Percentiles rank a stretch among this genome's conserved stretches.
phyloP scores from a whole-genome alignment of 805 yeast species.

The Metschnikowia borealis region DNA sequence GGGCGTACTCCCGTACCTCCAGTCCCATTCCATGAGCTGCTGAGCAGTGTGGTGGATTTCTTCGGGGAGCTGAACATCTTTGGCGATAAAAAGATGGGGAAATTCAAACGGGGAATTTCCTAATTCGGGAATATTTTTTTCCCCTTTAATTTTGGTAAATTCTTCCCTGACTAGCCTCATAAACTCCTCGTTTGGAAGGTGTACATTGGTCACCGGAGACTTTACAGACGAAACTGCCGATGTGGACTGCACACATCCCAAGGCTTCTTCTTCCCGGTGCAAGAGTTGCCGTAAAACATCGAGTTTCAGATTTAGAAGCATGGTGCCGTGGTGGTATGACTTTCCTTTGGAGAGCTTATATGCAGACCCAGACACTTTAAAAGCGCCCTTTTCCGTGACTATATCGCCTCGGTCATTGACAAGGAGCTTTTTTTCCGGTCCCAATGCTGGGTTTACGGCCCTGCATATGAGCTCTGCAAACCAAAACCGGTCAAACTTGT shows the following conservation, averaged over 20 bases:
- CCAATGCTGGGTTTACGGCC: slow-evolving; percentile 23
- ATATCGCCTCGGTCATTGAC: slow-evolving; percentile 83
- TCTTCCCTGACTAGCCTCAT: slow-evolving; percentile 25
- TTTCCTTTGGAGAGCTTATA: slow-evolving; percentile 77
- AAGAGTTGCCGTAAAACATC: slow-evolving; percentile 57
- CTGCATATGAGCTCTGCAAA: slow-evolving; percentile 45
- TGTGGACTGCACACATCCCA: slow-evolving; percentile 42
- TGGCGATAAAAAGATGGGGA: slow-evolving; percentile 20
- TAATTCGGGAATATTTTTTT: too few relatives aligned
- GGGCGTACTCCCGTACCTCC: slow-evolving; percentile 79
- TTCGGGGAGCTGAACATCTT: slow-evolving; percentile 25
- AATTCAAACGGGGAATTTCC: background rate
- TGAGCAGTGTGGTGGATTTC: slow-evolving; percentile 40
- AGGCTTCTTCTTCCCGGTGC: slow-evolving; percentile 38
- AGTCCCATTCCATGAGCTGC: slow-evolving; percentile 56
- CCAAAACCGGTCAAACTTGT: slow-evolving; percentile 55
- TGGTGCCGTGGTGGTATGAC: slow-evolving; percentile 94
- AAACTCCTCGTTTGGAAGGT: slow-evolving; percentile 20
- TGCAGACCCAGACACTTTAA: slow-evolving; percentile 89
- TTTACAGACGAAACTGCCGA: slow-evolving; percentile 71
- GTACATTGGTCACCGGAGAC: slow-evolving; percentile 71
- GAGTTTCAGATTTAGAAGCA: slow-evolving; percentile 70
- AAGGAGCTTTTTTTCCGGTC: slow-evolving; percentile 25
- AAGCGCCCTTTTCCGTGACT: slow-evolving; percentile 36
- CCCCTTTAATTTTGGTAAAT: slow-evolving; percentile 32